Percentiles rank a stretch among this genome's conserved stretches.
These are phyloP conservation scores for Leccinum angustisporum DNA, from an alignment of 1,284 basidiomycete genomes.

Conservation along the genomic window DNA sequence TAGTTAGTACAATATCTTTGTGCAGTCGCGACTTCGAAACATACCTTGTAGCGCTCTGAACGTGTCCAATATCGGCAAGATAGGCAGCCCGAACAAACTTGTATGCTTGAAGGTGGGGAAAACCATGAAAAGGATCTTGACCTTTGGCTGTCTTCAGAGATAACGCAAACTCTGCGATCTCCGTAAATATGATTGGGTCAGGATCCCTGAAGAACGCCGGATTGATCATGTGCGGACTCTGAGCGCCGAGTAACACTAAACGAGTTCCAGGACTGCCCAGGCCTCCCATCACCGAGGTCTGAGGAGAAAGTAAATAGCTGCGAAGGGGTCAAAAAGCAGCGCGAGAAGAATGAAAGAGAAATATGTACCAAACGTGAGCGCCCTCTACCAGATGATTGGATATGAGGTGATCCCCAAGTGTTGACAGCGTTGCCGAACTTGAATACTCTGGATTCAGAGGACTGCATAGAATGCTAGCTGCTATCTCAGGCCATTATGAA, in stretches of 20 bases:
- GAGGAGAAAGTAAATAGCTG: conserved; percentile 88
- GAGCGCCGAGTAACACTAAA: conserved; percentile 66
- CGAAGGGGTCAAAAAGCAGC: conserved; percentile 11
- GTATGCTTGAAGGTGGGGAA: conserved; percentile 89
- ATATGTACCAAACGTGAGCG: conserved; percentile 83
- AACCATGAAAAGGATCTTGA: conserved; percentile 80
- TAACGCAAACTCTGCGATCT: conserved; percentile 91
- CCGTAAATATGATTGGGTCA: conserved; percentile 85
- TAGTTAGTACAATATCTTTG: conserved; percentile 12
- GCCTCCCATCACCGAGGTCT: conserved; percentile 76
- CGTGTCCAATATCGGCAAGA: conserved; percentile 80
- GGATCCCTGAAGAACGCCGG: conserved; percentile 65
- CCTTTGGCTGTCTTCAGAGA: conserved; percentile 80
- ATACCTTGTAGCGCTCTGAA: conserved; percentile 72
- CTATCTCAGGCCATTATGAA: conserved; percentile 83
- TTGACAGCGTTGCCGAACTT: conserved; percentile 78
- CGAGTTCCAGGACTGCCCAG: conserved; percentile 61
- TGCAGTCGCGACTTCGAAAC: conserved; percentile 16
- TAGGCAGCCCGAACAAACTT: conserved; percentile 77
- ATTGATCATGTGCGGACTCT: conserved; percentile 51
- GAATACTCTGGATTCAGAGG: conserved; percentile 64
- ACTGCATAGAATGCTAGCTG: conserved; percentile 81
- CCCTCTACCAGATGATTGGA: conserved; percentile 79
- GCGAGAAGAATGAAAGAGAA: not conserved
- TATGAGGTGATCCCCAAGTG: conserved; percentile 82